Evolutionary conservation across 2,329 filamentous ascomycete genomes (phyloP), one percentile per base, ranked within the genome.

Genomic region (Boeremia lycopersici): DNA sequence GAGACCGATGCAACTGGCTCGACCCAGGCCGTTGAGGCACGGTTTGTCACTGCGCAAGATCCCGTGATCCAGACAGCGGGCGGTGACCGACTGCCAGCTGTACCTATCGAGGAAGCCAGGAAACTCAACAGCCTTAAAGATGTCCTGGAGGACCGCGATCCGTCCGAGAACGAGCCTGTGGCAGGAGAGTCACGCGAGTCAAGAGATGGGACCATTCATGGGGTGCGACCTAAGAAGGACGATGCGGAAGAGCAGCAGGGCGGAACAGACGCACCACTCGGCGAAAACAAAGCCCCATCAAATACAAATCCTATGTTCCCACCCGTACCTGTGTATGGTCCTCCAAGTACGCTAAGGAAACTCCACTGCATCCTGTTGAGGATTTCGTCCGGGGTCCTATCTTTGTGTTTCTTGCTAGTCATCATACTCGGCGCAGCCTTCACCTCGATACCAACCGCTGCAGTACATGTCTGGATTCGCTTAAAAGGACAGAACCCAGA

Each of bases 271-370:
- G 80, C 74, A 0, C 72, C 79, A 9, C 61, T 83, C 48, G 74
- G 71, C 25, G 68, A 75, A 54, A 76, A 75, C 13, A 69, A 79
- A 26, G 87, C 89, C 0, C 85, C 86, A 1, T 86, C 86, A 7
- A 83, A 85, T 60, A 93, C 90, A 2, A 88, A 93, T 62, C 89
- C 90, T 3, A 78, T 96, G 5, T 97, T 97, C 62, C 92, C 92
- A 6, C 90, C 91, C 2, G 75, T 96, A 8, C 92, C 92, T 0
- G 78, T 91, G 0, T 96, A 96, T 65, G 90, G 90, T 0, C 88
- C 91, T 0, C 86, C 91, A 0, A 87, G 89, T 0, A 46, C 84
- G 0, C 53, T 88, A n/a, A 82, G 86, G 42, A 80, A 85, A 29
- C 29, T 91, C 1, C 88, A 93, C 61, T 90, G 85, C 68, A 73